Evolutionary conservation across 306 rosid genomes (phyloP).

Genomic region (Prosopis cineraria): DNA sequence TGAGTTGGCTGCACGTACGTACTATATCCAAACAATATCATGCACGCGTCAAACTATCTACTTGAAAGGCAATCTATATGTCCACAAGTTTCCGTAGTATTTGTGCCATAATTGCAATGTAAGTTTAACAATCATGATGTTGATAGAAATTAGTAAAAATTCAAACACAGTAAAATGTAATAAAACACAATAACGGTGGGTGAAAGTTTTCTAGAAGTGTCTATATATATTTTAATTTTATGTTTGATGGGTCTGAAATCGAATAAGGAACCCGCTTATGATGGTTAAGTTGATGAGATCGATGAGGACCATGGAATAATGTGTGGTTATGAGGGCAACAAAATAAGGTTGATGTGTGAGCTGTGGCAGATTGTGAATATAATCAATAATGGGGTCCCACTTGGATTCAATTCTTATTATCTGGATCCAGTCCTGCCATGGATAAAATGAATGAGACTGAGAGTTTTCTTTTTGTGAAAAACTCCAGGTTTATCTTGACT

Average conservation of each 20-base stretch:
- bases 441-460: no score
- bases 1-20: no score
- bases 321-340: neutral
- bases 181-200: no score
- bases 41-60: no score
- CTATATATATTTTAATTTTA: neutral
- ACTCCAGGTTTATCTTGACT: no score
- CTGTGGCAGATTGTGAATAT: neutral
- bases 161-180: neutral
- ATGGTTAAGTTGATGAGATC: neutral
- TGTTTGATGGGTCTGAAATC: neutral
- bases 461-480: no score
- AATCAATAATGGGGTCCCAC: slow-evolving; percentile 4
- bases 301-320: neutral
- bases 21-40: no score
- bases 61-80: neutral
- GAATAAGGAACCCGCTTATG: neutral
- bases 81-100: neutral
- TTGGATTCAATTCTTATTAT: neutral
- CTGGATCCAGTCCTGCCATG: neutral
- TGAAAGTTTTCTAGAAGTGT: neutral
- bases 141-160: neutral
- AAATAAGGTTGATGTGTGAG: neutral
- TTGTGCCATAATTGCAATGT: neutral
- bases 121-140: neutral